Base-by-base conservation (phyloP, 2,329 filamentous ascomycete species). In the Xylaria sp. region DNA sequence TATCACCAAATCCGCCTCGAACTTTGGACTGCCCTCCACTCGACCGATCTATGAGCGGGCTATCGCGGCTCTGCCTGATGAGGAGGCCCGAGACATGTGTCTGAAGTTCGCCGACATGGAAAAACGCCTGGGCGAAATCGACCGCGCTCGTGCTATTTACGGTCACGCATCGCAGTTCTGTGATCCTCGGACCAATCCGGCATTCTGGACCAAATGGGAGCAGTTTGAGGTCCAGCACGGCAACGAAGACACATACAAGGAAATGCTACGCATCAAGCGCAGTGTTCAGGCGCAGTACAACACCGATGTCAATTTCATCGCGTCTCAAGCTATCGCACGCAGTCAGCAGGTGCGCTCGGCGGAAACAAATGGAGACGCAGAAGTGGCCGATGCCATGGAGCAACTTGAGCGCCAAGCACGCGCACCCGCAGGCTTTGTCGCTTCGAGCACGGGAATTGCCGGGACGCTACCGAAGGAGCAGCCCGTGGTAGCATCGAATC, bases 91-190 rank as follows among this genome's bases (percentile, higher is more conserved):
- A 78, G 93, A 96, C 74, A 99, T 99, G 96, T 99, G 96, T 81
- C 89, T 99, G 78, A 98, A 97, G 78, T 99, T 99, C 78, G 96
- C 96, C 1, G 94, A 97, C 76, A 97, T 97, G 94, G 94, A 97
- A 83, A 90, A 94, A 75, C 85, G 94, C 36, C 83, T 97, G 5
- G 94, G 94, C 71, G 94, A 97, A 79, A 97, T 99, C 79, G 96
- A 99, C 80, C 90, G 97, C 67, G 95, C 96, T 48, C 87, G 96
- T 74, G 94, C 95, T 7, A 98, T 99, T 74, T 99, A 97, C 77
- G 95, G 94, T 0, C 96, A 99, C 78, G 96, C 93, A 13, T 97
- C 93, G 51, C 96, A 99, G 79, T 99, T 98, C 81, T 97, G 94
- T 82, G 97, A 99, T 80, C 96, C 96, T 9, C 87, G 97, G 63